Conservation (phyloP, 202 grass and related monocot species). For the Carex arenaria region DNA sequence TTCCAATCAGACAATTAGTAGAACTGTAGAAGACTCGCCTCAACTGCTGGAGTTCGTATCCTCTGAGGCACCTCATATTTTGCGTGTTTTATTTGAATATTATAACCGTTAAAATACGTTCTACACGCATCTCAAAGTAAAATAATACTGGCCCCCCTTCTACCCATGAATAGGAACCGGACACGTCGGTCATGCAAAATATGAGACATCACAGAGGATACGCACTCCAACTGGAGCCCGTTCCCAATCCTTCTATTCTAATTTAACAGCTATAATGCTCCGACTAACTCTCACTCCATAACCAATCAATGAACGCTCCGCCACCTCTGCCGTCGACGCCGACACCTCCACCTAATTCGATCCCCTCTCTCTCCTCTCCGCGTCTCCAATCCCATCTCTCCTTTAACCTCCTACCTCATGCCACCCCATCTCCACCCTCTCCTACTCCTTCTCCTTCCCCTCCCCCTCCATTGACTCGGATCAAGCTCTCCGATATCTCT, state of each 20-base stretch:
- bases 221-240: not conserved
- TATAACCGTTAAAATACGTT: no score
- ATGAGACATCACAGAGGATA: no score
- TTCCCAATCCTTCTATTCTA: not conserved
- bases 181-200: no score
- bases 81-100: no score
- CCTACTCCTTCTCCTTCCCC: not conserved
- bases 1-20: no score
- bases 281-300: not conserved
- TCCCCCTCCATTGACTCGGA: conserved; percentile 27
- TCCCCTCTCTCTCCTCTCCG: not conserved
- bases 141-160: no score
- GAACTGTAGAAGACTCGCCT: no score
- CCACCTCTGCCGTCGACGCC: not conserved
- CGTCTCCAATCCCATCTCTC: not conserved
- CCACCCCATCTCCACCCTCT: not conserved
- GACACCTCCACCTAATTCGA: not conserved
- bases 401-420: not conserved
- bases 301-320: conserved; percentile 1
- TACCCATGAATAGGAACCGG: no score
- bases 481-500: conserved; percentile 54
- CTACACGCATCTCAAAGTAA: no score
- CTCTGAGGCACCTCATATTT: no score
- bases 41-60: no score
- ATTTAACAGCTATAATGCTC: not conserved